Base-by-base conservation (phyloP, 2,329 filamentous ascomycete genomes). In the Aureobasidium lini region DNA sequence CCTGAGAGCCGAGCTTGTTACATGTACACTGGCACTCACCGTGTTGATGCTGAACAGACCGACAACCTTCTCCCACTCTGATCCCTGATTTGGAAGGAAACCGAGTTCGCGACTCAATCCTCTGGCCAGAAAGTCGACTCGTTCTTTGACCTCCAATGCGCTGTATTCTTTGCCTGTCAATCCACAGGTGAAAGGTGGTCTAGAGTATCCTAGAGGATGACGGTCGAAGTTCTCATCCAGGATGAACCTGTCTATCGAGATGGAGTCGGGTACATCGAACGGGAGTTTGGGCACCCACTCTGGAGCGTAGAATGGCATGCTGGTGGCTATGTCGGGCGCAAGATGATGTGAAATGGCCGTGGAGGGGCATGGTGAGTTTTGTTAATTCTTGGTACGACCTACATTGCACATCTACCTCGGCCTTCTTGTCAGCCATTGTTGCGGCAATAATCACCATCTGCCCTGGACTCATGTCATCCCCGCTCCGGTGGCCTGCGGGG, bases 31-130 rank as follows among this genome's bases (percentile, higher is more conserved):
- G 6, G 36, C 52, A 69, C 81, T 61, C 73, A 90, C 87, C 32
- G 89, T 90, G 70, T 95, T 95, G 61, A 91, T 73, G n/a, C 86
- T 86, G 74, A 89, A 95, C 31, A 92, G 76, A 4, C 79, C 86
- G 49, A 90, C 77, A 28, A 92, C 87, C 71, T 91, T 90, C 67
- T 94, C 89, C 86, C 87, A 94, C 70, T 92, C 88, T 0, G 83
- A 83, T 11, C 87, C 89, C 60, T 84, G 72, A 64, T 89, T 86
- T 7, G 87, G 84, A 47, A 80, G 72, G 80, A 89, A 91, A 44
- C 83, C 85, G 61, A 94, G 80, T 63, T 89, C 84, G 69, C 88
- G 85, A 42, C 82, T 81, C 36, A 95, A 75, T 23, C 82, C 86
- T 60, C 86, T 81, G 15, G 89, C 81, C 23, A 94, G 78, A 57